These are phyloP conservation scores for Cruciata laevipes DNA, from an alignment of 257 asterid genomes.

Conservation along the genomic window DNA sequence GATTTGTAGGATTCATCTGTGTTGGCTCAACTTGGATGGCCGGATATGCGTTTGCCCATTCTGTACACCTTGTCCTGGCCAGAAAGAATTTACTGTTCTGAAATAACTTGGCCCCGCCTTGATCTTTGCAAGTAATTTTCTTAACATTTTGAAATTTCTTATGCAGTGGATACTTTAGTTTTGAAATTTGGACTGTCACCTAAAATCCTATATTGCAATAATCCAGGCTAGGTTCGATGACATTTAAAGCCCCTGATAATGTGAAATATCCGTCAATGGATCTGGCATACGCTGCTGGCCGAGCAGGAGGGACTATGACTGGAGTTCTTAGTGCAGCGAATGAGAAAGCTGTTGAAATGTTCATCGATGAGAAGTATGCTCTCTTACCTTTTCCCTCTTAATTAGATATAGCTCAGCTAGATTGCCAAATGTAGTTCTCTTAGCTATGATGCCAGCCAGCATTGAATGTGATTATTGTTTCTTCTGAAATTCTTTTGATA, in stretches of 20 bases:
- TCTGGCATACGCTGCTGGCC: conserved; percentile 93
- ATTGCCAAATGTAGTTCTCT: not conserved
- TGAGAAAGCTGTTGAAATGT: conserved; percentile 97
- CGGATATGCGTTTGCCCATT: conserved; percentile 96
- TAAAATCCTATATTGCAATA: conserved; percentile 11
- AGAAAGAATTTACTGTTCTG: conserved; percentile 77
- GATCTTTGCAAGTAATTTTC: conserved; percentile 89
- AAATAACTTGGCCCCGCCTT: conserved; percentile 96
- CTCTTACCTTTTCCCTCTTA: conserved; percentile 2
- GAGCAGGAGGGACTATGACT: conserved; percentile 99
- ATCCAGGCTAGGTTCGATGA: conserved; percentile 72
- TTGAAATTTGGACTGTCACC: not conserved
- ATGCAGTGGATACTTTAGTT: not conserved
- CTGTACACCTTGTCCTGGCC: conserved; percentile 98
- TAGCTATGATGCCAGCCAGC: not conserved
- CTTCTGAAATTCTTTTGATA: not conserved
- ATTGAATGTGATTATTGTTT: not conserved
- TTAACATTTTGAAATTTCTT: not conserved
- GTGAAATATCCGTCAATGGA: conserved; percentile 97
- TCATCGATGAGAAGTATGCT: conserved; percentile 69
- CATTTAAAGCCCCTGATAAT: conserved; percentile 85
- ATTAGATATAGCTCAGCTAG: not conserved
- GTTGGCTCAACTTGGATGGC: conserved; percentile 94
- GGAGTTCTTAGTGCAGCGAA: conserved; percentile 98
- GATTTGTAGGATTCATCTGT: conserved; percentile 75